phyloP scores from a whole-genome alignment of 768 basidiomycete species.

The Boletus sp. region DNA sequence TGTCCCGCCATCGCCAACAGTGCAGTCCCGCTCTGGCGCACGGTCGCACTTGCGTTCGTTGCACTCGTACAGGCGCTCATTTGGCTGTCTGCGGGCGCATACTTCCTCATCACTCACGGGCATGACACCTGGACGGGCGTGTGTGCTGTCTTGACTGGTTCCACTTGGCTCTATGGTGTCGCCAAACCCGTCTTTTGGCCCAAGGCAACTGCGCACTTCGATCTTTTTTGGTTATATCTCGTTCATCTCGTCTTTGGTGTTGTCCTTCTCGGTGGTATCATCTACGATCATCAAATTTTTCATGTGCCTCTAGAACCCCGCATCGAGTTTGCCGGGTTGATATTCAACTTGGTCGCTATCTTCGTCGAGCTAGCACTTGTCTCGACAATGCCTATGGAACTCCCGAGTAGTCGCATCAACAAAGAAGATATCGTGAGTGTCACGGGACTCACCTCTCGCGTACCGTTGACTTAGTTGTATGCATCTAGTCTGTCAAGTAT shows the following conservation, averaged over 20 bases:
- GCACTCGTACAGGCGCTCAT: slow-evolving; percentile 54
- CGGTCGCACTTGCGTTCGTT: slow-evolving; percentile 51
- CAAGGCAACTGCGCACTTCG: slow-evolving; percentile 55
- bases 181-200: slow-evolving; percentile 52
- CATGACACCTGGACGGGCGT: slow-evolving; percentile 33
- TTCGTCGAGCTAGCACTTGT: slow-evolving; percentile 44
- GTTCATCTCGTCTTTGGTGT: slow-evolving; percentile 43
- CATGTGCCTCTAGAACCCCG: slow-evolving; percentile 40
- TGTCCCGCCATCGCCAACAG: not conserved
- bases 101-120: slow-evolving; percentile 41
- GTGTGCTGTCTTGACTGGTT: slow-evolving; percentile 45
- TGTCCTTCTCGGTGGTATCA: slow-evolving; percentile 49
- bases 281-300: slow-evolving; percentile 49
- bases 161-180: slow-evolving; percentile 66
- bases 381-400: slow-evolving; percentile 59
- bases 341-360: slow-evolving; percentile 45
- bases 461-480: not conserved
- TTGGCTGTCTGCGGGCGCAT: slow-evolving; percentile 63
- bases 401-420: slow-evolving; percentile 54
- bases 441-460: not conserved
- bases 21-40: slow-evolving; percentile 54
- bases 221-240: slow-evolving; percentile 58
- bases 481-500: slow-evolving; percentile 24
- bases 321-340: slow-evolving; percentile 21
- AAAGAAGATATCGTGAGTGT: slow-evolving; percentile 59